Base-by-base conservation (phyloP, 768 basidiomycete genomes). In the Mycena filopes region DNA sequence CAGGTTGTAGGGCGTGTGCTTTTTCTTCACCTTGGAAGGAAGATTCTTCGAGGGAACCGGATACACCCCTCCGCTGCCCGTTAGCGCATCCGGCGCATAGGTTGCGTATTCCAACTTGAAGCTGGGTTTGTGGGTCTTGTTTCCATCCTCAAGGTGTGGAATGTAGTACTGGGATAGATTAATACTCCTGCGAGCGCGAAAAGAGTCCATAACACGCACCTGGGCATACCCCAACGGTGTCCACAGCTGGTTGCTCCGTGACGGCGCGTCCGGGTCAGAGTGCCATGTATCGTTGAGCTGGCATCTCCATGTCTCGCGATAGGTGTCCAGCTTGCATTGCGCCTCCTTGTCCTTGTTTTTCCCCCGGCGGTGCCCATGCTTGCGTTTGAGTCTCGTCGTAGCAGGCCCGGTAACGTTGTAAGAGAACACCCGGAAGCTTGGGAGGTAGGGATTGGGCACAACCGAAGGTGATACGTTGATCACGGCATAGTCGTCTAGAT, bases 401-500 rank as follows among this genome's bases (percentile, higher is more conserved):
- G 66, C 55, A 12, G 47, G 69, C 46, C 79, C 86, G 1, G 89
- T 88, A 25, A 86, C 80, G 74, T 96, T 96, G 83, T 95, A 96
- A 70, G 87, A 82, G 78, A 89, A 96, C 15, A 96, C 83, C 69
- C 95, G 81, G 71, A 96, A 88, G 18, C 89, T 85, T 4, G 96
- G 94, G 50, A 92, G 76, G 78, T 92, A 98, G 20, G 89, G 89
- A 62, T 94, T 94, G n/a, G 95, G 94, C 59, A 96, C 91, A 23
- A 95, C 87, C 36, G 92, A 86, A 6, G 95, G 92, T 38, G 86
- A 85, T 28, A 94, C 91, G 73, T 93, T 95, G 66, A 95, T 84
- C 38, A 93, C 88, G 4, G 87, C 87, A 71, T 90, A 94, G 65
- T 90, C 82, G 70, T 86, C 88, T 68, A 87, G 72, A 72, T 90